These are phyloP conservation scores for Monosporascus sp. DNA, from an alignment of 2,329 filamentous ascomycete genomes.

Conservation along the genomic window DNA sequence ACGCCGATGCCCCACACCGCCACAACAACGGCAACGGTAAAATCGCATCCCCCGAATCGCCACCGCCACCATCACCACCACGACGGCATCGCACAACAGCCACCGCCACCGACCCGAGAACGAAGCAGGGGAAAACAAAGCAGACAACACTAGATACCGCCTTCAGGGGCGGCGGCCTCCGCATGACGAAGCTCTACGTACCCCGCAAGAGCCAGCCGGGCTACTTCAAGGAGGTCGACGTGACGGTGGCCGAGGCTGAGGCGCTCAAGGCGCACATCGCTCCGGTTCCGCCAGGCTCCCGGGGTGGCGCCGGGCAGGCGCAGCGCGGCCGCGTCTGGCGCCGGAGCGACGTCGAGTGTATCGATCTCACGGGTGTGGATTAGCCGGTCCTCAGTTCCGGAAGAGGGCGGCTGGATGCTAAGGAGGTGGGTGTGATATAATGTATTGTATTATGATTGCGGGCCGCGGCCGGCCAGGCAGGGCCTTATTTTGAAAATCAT, in stretches of 20 bases:
- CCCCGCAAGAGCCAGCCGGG: slow-evolving; percentile 31
- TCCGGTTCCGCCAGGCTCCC: background rate
- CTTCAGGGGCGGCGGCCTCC: slow-evolving; percentile 7
- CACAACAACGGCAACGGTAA: background rate
- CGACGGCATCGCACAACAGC: background rate
- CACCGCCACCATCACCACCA: background rate
- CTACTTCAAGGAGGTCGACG: slow-evolving; percentile 32
- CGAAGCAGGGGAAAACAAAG: slow-evolving; percentile 2
- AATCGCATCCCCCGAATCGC: background rate
- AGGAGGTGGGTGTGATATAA: too few relatives aligned
- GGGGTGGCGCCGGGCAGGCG: background rate
- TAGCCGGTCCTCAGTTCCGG: slow-evolving; percentile 1
- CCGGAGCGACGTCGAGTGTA: slow-evolving; percentile 22
- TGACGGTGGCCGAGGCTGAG: slow-evolving; percentile 22
- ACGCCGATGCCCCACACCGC: background rate
- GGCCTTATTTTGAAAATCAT: too few relatives aligned
- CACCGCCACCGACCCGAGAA: background rate
- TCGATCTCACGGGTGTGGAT: slow-evolving; percentile 26
- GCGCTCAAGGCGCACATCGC: slow-evolving; percentile 5
- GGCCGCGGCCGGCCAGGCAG: too few relatives aligned
- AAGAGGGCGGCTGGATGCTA: background rate
- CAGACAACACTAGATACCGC: slow-evolving; percentile 12
- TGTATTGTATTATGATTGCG: too few relatives aligned
- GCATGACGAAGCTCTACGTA: slow-evolving; percentile 33
- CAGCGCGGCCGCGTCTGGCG: slow-evolving; percentile 15